A percentile compares a stretch with the other conserved stretches of the same genome.
phyloP scores from a whole-genome alignment of 1,139 yeast species.

The Scheffersomyces lignicola region DNA sequence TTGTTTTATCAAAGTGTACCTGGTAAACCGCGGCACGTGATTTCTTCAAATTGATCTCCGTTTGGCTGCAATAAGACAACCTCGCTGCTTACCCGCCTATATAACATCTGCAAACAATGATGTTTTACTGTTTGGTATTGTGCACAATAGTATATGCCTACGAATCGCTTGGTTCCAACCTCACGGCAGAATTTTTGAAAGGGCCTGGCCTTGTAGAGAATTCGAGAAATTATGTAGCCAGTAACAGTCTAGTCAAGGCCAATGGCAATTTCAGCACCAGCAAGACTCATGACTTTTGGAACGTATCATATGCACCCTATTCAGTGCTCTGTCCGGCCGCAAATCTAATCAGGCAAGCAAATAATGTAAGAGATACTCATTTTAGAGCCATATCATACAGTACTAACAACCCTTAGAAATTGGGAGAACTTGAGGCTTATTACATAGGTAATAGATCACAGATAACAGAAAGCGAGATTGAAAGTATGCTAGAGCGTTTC shows the following conservation, averaged over 20 bases:
- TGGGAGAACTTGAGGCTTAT: slow-evolving; percentile 30
- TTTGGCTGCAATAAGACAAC: too few species aligned
- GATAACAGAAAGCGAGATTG: slow-evolving; percentile 30
- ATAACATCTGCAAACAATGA: too few species aligned
- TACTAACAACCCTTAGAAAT: slow-evolving; percentile 12
- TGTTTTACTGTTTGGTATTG: too few species aligned
- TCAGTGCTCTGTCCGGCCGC: slow-evolving; percentile 41
- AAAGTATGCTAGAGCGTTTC: slow-evolving; percentile 33
- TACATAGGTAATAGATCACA: slow-evolving; percentile 37
- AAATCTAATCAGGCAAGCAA: slow-evolving; percentile 37
- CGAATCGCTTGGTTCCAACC: too few species aligned
- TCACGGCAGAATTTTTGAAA: too few species aligned
- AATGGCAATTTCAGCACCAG: slow-evolving; percentile 1
- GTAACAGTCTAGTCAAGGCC: background rate
- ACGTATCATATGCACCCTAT: slow-evolving; percentile 37
- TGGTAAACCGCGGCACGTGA: too few species aligned
- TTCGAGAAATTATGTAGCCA: background rate
- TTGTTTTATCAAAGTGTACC: slow-evolving; percentile 4
- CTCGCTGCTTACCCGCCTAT: too few species aligned
- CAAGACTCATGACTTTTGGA: slow-evolving; percentile 8
- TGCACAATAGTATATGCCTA: too few species aligned
- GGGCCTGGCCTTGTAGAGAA: too few species aligned
- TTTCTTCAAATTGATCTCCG: too few species aligned
- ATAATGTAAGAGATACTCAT: slow-evolving; percentile 26
- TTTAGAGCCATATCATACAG: background rate